Base-by-base conservation (phyloP, 768 basidiomycete species). In the Termitomyces eurrhizus region DNA sequence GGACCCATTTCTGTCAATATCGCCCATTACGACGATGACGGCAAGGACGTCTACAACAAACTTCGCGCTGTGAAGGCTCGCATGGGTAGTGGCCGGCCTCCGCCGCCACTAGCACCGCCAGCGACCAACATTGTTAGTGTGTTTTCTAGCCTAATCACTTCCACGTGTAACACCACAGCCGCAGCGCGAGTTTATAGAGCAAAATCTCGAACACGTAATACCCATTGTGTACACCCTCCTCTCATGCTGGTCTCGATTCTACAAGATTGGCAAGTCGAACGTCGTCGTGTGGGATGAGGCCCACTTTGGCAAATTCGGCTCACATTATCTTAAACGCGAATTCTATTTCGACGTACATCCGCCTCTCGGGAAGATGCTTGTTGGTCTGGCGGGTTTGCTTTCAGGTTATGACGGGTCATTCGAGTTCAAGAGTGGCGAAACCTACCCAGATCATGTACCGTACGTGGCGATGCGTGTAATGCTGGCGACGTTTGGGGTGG, bases 331-430 rank as follows among this genome's bases (percentile, higher is more conserved):
- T 75, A 97, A 98, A 75, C 91, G 95, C 69, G 94, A 97, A 73
- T 98, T 98, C 76, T 98, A 98, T 80, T 98, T 98, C 72, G 97
- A 99, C 69, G 97, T 98, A 32, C 97, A 99, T 68, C 97, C 97
- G 6, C 97, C 97, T 0, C 81, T 99, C 45, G 97, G 97, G 3
- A 99, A 99, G 80, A 98, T 99, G 95, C 83, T 99, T 58, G 96
- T 99, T 62, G 97, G 94, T 9, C 81, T 99, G 24, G 94, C 89
- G 4, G 97, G 97, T 24, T 78, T 94, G 58, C 75, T 99, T 64
- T 81, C 93, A 0, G 97, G 97, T 37, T 98, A 98, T 70, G 83
- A 95, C 63, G 97, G 97, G 14, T 73, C 77, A 29, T 99, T 92
- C 67, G 96, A 97, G 62, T 99, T 96, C 79, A 93, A 95, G 74